These are phyloP conservation scores for Saccharomycopsis javanensis DNA, from an alignment of 805 yeast species.

Conservation along the genomic window DNA sequence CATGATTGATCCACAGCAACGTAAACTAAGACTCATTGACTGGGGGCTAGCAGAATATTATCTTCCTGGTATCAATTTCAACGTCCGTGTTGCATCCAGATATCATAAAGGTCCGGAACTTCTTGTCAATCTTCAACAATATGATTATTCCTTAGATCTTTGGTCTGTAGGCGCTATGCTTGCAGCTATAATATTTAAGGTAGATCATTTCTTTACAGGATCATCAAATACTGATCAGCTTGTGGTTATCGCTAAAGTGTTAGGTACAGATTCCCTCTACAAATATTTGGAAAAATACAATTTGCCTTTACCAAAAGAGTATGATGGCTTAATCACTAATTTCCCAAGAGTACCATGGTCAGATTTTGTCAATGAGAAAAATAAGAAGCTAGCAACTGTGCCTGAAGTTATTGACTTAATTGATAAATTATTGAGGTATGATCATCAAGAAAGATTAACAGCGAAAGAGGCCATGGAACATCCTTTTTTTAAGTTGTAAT, in stretches of 20 bases:
- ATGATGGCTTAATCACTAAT: conserved; percentile 57
- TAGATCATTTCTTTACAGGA: conserved; percentile 90
- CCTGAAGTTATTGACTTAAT: conserved; percentile 73
- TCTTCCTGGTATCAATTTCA: conserved; percentile 81
- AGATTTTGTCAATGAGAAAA: conserved; percentile 59
- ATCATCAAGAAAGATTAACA: conserved; percentile 80
- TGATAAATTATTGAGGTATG: conserved; percentile 71
- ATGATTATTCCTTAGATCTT: conserved; percentile 83
- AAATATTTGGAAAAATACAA: conserved; percentile 63
- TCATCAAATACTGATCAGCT: conserved; percentile 85
- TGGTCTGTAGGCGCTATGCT: conserved; percentile 94
- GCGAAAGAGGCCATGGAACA: conserved; percentile 85
- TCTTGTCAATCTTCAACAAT: conserved; percentile 73
- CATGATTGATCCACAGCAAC: conserved; percentile 78
- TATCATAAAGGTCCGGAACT: conserved; percentile 92
- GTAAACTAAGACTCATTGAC: conserved; percentile 70
- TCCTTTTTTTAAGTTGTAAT: conserved; percentile 27
- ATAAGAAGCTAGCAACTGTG: conserved; percentile 49
- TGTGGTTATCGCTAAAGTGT: conserved; percentile 76
- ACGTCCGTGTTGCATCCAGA: conserved; percentile 88
- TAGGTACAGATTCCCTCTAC: conserved; percentile 76
- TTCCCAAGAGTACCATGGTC: conserved; percentile 84
- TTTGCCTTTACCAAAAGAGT: conserved; percentile 61
- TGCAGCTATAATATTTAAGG: conserved; percentile 82
- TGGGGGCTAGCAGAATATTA: conserved; percentile 96